Percentiles rank a stretch among this genome's conserved stretches.
These are phyloP conservation scores for Penicillium bovifimosum DNA, from an alignment of 495 filamentous ascomycete species.

Conservation along the genomic window DNA sequence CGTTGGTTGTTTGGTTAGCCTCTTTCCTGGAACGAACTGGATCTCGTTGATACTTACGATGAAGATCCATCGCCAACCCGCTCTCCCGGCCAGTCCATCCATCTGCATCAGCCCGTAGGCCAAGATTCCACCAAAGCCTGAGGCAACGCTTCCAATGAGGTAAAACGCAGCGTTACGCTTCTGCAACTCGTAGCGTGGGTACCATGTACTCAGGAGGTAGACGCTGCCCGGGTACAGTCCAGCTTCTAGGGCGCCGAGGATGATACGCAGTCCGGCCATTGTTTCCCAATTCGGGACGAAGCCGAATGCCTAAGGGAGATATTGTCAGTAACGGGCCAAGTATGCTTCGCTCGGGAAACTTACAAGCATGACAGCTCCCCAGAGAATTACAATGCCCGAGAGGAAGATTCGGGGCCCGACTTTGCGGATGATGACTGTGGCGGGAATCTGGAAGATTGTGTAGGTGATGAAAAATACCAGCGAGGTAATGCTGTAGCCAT, in stretches of 20 bases:
- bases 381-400: constrained; percentile 39
- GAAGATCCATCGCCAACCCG: constrained; percentile 56
- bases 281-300: constrained; percentile 47
- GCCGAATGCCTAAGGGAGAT: constrained; percentile 22
- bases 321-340: background rate
- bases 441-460: constrained; percentile 15
- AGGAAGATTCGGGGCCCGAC: constrained; percentile 51
- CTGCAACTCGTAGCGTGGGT: constrained; percentile 49
- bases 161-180: constrained; percentile 56
- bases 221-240: constrained; percentile 52
- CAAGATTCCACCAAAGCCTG: constrained; percentile 53
- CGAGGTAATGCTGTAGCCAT: constrained; percentile 6
- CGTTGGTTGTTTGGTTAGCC: background rate
- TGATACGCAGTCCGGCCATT: constrained; percentile 46
- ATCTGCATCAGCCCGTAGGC: constrained; percentile 54
- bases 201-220: constrained; percentile 53
- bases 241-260: constrained; percentile 59
- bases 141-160: constrained; percentile 43
- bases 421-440: constrained; percentile 46
- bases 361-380: constrained; percentile 42
- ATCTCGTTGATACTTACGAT: constrained; percentile 27
- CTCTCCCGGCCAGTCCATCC: constrained; percentile 33
- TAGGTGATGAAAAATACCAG: constrained; percentile 14
- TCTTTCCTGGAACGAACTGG: too few species aligned
- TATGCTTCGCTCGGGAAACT: constrained; percentile 14